Conservation (phyloP, 257 asterid species). For the Plectranthus barbatus region DNA sequence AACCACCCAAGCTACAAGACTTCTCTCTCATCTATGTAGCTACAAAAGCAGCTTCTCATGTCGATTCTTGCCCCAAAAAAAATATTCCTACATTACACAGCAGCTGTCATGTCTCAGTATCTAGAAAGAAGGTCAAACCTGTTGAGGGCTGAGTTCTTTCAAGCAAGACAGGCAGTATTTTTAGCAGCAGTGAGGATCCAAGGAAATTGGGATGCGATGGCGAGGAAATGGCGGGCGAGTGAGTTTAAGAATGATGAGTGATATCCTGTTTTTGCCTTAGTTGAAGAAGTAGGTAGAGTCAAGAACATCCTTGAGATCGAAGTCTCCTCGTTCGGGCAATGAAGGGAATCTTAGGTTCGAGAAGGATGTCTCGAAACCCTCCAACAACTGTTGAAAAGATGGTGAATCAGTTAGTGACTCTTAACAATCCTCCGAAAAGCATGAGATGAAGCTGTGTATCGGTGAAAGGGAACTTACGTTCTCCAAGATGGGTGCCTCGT, state of each 20-base stretch:
- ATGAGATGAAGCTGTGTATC: neutral
- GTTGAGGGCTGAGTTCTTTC: neutral
- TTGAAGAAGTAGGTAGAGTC: conserved; percentile 85
- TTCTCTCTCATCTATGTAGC: neutral
- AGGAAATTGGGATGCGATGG: neutral
- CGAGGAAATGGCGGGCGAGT: neutral
- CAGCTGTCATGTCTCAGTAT: neutral
- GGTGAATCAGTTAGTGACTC: neutral
- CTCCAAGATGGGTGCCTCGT: conserved; percentile 80
- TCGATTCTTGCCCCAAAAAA: too few relatives aligned
- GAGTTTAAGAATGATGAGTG: conserved; percentile 11
- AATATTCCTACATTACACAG: too few relatives aligned
- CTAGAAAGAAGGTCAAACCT: neutral
- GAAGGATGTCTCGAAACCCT: conserved; percentile 57
- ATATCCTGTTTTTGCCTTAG: conserved; percentile 26
- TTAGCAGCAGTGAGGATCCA: neutral
- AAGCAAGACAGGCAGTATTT: neutral
- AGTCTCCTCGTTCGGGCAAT: conserved; percentile 85
- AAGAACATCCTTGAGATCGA: conserved; percentile 76
- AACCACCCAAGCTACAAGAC: neutral
- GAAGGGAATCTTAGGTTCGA: conserved; percentile 71
- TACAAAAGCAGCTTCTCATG: neutral
- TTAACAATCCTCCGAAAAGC: neutral
- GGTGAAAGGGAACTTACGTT: conserved; percentile 42
- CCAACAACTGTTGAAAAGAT: conserved; percentile 46